Percentiles rank a stretch among this genome's conserved stretches.
Evolutionary conservation across 179 eudicot species (phyloP).

Genomic region (Spergularia azorica): DNA sequence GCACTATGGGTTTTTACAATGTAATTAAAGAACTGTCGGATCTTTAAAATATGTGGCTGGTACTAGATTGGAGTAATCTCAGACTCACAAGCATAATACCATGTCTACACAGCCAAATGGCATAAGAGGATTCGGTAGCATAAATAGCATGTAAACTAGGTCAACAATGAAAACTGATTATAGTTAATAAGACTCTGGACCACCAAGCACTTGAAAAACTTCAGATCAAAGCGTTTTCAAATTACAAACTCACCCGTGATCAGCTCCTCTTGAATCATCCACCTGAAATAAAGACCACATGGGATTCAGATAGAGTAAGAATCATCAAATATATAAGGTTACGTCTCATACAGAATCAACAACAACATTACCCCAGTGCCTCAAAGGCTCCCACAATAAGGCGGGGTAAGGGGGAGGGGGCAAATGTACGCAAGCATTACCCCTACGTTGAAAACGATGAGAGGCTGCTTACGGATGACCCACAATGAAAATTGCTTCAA

Average conservation of each 20-base stretch:
- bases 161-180: neutral
- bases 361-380: too few relatives aligned
- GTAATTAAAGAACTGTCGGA: neutral
- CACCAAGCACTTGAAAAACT: conserved; percentile 1
- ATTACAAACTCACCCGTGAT: conserved; percentile 56
- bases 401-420: too few relatives aligned
- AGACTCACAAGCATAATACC: neutral
- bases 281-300: conserved; percentile 45
- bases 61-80: neutral
- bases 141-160: conserved; percentile 9
- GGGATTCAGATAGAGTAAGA: conserved; percentile 4
- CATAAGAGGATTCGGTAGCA: neutral
- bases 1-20: neutral
- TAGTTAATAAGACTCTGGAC: neutral
- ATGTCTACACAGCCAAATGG: conserved; percentile 2
- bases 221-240: conserved; percentile 19
- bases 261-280: conserved; percentile 49
- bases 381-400: too few relatives aligned
- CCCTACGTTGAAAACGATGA: neutral
- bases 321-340: neutral
- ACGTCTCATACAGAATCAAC: conserved; percentile 3
- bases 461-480: too few relatives aligned
- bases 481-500: too few relatives aligned
- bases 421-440: too few relatives aligned
- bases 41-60: neutral